These are phyloP conservation scores for Solanum dulcamara DNA, from an alignment of 257 asterid species.

Conservation along the genomic window DNA sequence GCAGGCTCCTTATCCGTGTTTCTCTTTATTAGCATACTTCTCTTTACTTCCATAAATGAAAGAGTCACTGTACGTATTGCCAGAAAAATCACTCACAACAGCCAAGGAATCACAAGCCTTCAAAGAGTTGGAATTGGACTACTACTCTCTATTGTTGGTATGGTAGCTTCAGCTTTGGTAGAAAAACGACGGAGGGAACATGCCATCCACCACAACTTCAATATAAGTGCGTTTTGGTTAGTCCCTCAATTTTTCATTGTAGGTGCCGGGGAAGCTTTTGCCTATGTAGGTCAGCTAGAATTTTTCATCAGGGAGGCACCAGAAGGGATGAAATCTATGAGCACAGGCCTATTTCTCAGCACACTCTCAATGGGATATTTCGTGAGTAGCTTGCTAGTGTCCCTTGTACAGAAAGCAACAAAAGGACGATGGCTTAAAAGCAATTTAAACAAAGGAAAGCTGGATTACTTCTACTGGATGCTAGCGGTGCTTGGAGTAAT, in stretches of 20 bases:
- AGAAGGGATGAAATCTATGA: slow-evolving; percentile 82
- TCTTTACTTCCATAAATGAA: slow-evolving; percentile 66
- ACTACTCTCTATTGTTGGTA: slow-evolving; percentile 44
- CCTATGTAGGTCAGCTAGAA: slow-evolving; percentile 87
- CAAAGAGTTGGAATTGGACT: slow-evolving; percentile 76
- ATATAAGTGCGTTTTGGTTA: slow-evolving; percentile 63
- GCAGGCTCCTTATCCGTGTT: slow-evolving; percentile 72
- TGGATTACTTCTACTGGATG: slow-evolving; percentile 76
- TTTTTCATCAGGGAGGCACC: slow-evolving; percentile 87
- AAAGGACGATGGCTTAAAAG: slow-evolving; percentile 50
- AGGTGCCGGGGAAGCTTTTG: slow-evolving; percentile 88
- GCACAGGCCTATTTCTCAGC: slow-evolving; percentile 76
- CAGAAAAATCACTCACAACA: slow-evolving; percentile 36
- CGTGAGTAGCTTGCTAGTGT: slow-evolving; percentile 62
- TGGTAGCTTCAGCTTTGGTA: slow-evolving; percentile 57
- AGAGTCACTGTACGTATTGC: slow-evolving; percentile 48
- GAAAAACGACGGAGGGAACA: slow-evolving; percentile 33
- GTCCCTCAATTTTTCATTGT: slow-evolving; percentile 76
- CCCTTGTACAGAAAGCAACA: slow-evolving; percentile 39
- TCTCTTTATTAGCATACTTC: slow-evolving; percentile 61
- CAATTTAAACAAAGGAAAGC: slow-evolving; percentile 37
- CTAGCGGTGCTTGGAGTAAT: slow-evolving; percentile 55
- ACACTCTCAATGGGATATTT: slow-evolving; percentile 77
- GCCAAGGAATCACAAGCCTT: slow-evolving; percentile 58
- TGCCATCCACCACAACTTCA: background rate